Evolutionary conservation across 306 rosid species (phyloP).

Genomic region (Leucaena leucocephala): DNA sequence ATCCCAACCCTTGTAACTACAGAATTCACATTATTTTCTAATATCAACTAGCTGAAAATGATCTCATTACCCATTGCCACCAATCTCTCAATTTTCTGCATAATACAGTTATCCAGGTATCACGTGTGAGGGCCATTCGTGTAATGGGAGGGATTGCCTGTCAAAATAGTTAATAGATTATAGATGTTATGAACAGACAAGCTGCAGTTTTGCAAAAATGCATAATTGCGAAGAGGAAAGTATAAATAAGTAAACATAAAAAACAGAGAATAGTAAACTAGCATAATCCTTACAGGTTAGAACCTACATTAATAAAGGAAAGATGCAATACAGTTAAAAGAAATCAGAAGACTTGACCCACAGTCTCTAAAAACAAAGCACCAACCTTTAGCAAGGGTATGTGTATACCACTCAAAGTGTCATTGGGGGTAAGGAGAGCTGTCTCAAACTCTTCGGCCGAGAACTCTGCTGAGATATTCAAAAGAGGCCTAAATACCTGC

Average conservation of each 20-base stretch:
- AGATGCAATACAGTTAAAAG: constrained; percentile 14
- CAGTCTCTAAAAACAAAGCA: constrained; percentile 32
- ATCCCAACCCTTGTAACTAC: constrained; percentile 34
- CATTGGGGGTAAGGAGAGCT: constrained; percentile 83
- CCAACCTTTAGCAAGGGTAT: constrained; percentile 89
- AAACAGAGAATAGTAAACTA: neutral
- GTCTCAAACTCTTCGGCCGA: constrained; percentile 95
- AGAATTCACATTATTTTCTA: constrained; percentile 34
- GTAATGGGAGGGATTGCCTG: constrained; percentile 96
- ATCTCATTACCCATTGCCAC: constrained; percentile 90
- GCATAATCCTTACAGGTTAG: constrained; percentile 1
- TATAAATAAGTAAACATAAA: neutral
- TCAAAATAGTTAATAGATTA: constrained; percentile 31
- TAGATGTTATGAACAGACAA: constrained; percentile 35
- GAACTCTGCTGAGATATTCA: constrained; percentile 77
- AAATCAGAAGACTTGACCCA: neutral
- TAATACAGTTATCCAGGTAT: constrained; percentile 86
- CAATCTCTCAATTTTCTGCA: constrained; percentile 93
- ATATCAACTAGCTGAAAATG: constrained; percentile 35
- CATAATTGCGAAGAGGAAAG: constrained; percentile 22
- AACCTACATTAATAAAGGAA: constrained; percentile 30
- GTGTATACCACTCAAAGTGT: constrained; percentile 81
- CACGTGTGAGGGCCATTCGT: constrained; percentile 90
- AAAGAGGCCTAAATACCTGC: constrained; percentile 79
- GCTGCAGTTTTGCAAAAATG: constrained; percentile 31